Evolutionary conservation across 2,329 filamentous ascomycete genomes (phyloP), one percentile per base, ranked within the genome.

Genomic region (Fusarium globosum): DNA sequence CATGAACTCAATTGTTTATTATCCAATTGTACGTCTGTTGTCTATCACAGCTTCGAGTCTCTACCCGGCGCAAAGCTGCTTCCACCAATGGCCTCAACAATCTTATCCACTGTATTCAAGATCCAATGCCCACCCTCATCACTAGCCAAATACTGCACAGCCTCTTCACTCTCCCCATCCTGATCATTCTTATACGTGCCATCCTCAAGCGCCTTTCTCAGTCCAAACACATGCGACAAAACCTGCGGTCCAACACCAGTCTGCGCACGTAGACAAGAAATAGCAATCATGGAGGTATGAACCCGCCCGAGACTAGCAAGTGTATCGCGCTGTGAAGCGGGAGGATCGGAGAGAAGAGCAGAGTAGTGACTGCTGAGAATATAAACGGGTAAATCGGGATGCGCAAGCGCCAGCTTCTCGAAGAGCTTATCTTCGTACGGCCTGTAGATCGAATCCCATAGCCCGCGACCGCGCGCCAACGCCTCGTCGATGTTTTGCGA

Each of bases 221-320:
- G 79, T 0, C 94, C 94, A 83, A 95, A 96, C 0, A 96, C 87
- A 82, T 97, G 94, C 74, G 91, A 94, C 23, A 93, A 83, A 18
- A 97, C 93, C 85, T 96, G 94, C 2, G 94, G 94, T 0, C 91
- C 94, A 0, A 96, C 94, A 1, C 94, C 94, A 15, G 92, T 93
- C 85, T 96, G 94, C 49, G 94, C 88, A 7, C 94, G 84, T 80
- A 97, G 80, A 77, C 93, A 95, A 10, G 93, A 87, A 36, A 97
- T 87, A 0, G 92, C 94, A 9, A 95, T 86, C 18, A 96, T 81
- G 61, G 89, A 92, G 0, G 94, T 96, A 70, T 94, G 82, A 1
- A 93, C 88, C 2, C 94, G 83, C 0, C 94, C 94, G 0, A 93
- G 88, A 23, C 86, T 88, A 1, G 83, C 85, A 28, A 86, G 79